These are phyloP conservation scores for Chytriomyces confervae DNA, from an alignment of 192 early-diverging fungal genomes.

Conservation along the genomic window DNA sequence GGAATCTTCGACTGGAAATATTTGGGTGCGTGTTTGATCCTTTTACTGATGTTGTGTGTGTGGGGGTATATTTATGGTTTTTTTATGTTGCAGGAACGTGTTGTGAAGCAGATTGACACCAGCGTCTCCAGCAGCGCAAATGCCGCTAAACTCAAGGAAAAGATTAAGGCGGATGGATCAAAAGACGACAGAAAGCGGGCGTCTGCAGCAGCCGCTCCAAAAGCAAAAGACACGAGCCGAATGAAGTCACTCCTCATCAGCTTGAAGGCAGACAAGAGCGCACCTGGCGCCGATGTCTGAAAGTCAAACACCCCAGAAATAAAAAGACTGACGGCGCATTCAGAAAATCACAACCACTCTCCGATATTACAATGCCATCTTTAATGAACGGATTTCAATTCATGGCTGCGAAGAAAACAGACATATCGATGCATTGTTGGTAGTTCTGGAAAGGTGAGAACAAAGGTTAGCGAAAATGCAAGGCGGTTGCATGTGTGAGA, in stretches of 20 bases:
- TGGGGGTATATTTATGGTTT: background rate
- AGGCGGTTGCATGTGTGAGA: no score
- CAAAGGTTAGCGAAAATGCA: background rate
- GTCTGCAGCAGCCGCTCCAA: constrained; percentile 29
- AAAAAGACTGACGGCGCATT: background rate
- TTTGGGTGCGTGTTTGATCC: constrained; percentile 48
- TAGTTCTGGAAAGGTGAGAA: background rate
- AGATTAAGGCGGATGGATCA: constrained; percentile 31
- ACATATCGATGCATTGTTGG: background rate
- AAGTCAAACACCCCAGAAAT: background rate
- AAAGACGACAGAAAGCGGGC: constrained; percentile 43
- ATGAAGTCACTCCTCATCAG: constrained; percentile 58
- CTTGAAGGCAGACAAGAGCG: constrained; percentile 50
- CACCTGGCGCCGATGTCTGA: constrained; percentile 42
- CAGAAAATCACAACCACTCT: background rate
- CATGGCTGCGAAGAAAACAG: background rate
- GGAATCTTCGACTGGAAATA: constrained; percentile 46
- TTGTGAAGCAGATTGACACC: constrained; percentile 53
- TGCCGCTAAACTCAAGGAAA: constrained; percentile 34
- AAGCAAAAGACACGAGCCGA: constrained; percentile 50
- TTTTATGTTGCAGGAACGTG: constrained; percentile 47
- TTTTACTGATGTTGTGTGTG: background rate
- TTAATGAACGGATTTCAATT: background rate
- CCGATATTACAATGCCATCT: background rate
- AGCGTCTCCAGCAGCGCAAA: constrained; percentile 4